Conservation (phyloP, 2,329 filamentous ascomycete genomes). For the Camillea tinctor region DNA sequence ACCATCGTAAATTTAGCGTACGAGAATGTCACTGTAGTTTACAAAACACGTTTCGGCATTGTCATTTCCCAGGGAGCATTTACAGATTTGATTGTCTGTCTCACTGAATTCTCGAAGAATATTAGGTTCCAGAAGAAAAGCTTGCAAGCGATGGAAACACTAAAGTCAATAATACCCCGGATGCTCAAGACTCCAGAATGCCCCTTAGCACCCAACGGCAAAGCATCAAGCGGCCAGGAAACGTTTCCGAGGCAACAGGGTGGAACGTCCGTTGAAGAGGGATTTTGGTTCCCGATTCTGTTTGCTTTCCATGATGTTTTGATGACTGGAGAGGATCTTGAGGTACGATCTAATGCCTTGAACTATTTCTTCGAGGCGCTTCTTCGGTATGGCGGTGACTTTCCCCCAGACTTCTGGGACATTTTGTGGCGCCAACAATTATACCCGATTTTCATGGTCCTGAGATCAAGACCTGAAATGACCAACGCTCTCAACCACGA, state of each 20-base stretch:
- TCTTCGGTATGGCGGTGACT: conserved; percentile 84
- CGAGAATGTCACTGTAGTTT: conserved; percentile 93
- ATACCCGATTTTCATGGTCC: conserved; percentile 97
- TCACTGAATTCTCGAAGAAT: conserved; percentile 99
- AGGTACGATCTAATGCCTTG: conserved; percentile 85
- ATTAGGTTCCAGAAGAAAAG: conserved; percentile 98
- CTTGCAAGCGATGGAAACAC: conserved; percentile 87
- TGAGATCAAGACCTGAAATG: conserved; percentile 96
- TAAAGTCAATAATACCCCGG: conserved; percentile 89
- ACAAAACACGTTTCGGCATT: conserved; percentile 91
- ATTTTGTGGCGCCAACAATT: conserved; percentile 95
- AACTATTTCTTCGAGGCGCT: conserved; percentile 97
- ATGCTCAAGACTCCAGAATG: conserved; percentile 97
- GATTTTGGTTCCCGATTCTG: conserved; percentile 97
- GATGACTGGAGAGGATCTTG: conserved; percentile 98
- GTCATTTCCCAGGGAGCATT: conserved; percentile 97
- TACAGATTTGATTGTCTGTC: conserved; percentile 89
- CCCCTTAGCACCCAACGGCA: conserved; percentile 65
- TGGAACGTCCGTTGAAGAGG: conserved; percentile 89
- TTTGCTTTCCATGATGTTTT: conserved; percentile 98
- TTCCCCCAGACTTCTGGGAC: conserved; percentile 95
- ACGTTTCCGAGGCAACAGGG: conserved; percentile 56
- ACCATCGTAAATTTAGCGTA: conserved; percentile 95
- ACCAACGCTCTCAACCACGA: conserved; percentile 93
- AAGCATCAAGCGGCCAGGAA: conserved; percentile 41